Evolutionary conservation across 169 alveolate genomes (phyloP), one percentile per base, ranked within the genome.

Genomic region (Babesia divergens): DNA sequence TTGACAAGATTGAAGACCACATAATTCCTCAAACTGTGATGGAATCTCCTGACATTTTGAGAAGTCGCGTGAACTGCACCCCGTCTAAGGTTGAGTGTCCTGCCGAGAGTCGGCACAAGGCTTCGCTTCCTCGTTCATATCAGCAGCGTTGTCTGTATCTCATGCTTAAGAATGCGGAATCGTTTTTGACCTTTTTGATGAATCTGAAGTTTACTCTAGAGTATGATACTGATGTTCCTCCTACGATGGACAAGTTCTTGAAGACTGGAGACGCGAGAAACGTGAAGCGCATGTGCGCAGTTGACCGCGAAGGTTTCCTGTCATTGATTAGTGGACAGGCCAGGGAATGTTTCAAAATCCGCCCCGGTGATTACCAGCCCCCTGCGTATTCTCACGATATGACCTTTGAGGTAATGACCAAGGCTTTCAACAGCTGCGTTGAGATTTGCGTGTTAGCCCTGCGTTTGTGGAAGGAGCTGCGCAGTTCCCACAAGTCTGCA

Each of bases 111-210:
- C 1, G n/a, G 32, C 6, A 0, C 32, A 1, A 16, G 4, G 59
- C 9, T 5, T 9, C 16, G 47, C 16, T 2, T 3, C 31, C 26
- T n/a, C 35, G 46, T 1, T 7, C 60, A 4, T 53, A 50, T 37
- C 46, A 46, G 31, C 77, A 66, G 67, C 51, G 77, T 16, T 66
- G 65, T 31, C 58, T 66, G n/a, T 66, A 66, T 24, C 67, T 66
- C 11, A 47, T 47, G 3, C 24, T 66, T n/a, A 54, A 66, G 35
- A 49, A 2, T 35, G 66, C 53, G n/a, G 67, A 53, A 20, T 53
- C 77, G 18, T 66, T 50, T 54, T 31, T 32, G 11, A 37, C 67
- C 14, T 54, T 66, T 54, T 16, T 66, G 13, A 26, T 66, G 31
- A 43, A 52, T 31, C 43, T 56, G 29, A 56, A 34, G 31, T 29